Conservation (phyloP, 331 rosid species). For the Malus hybrid region DNA sequence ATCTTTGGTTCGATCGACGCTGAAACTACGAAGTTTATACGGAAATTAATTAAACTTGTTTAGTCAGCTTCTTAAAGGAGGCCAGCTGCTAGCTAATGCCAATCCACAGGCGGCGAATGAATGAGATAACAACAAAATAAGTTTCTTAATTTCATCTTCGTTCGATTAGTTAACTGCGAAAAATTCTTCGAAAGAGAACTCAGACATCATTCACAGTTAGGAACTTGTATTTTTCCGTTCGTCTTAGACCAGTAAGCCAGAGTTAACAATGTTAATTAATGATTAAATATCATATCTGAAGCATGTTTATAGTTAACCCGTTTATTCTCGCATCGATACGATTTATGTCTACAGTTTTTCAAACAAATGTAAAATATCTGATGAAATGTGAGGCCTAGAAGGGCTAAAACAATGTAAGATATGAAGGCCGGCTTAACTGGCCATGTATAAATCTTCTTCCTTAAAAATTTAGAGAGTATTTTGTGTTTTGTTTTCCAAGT, state of each 20-base stretch:
- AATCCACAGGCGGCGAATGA: background rate
- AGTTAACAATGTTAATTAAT: background rate
- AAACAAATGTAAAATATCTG: background rate
- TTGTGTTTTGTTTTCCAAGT: background rate
- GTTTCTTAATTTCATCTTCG: background rate
- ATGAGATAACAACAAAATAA: background rate
- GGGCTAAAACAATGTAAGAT: background rate
- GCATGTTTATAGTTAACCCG: no score
- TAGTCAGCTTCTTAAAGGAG: background rate
- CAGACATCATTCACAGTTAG: background rate
- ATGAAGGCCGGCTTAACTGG: background rate
- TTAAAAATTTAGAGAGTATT: background rate
- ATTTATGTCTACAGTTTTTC: background rate
- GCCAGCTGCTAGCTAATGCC: background rate
- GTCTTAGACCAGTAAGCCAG: background rate
- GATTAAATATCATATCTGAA: no score
- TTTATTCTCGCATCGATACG: background rate
- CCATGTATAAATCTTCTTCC: background rate
- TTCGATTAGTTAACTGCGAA: background rate
- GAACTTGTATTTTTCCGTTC: background rate
- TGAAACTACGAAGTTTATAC: background rate
- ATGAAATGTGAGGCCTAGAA: background rate
- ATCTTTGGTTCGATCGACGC: constrained; percentile 14
- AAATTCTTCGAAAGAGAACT: background rate
- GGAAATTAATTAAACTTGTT: background rate